Conservation (phyloP, 805 yeast genomes). For the Barnettozyma vustinii region DNA sequence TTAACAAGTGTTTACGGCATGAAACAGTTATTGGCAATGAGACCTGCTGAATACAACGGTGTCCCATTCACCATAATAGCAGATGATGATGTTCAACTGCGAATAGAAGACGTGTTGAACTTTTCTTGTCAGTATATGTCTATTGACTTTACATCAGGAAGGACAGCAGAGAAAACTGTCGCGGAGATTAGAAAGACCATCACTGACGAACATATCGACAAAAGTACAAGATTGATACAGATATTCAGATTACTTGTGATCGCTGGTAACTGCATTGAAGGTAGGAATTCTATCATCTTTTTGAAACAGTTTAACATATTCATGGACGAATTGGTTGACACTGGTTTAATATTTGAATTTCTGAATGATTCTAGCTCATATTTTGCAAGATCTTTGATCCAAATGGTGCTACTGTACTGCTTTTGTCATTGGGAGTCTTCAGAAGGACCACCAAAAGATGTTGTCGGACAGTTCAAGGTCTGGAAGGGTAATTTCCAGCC, state of each 20-base stretch:
- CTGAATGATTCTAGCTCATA: slow-evolving; percentile 21
- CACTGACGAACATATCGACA: slow-evolving; percentile 14
- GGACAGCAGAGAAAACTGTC: slow-evolving; percentile 25
- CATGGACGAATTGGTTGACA: slow-evolving; percentile 36
- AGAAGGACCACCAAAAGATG: slow-evolving; percentile 12
- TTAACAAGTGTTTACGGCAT: slow-evolving; percentile 12
- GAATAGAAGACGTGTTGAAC: slow-evolving; percentile 3
- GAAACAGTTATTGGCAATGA: slow-evolving; percentile 14
- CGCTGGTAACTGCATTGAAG: slow-evolving; percentile 27
- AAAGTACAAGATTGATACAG: slow-evolving; percentile 25
- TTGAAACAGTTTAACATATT: slow-evolving; percentile 33
- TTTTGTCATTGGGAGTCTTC: slow-evolving; percentile 40
- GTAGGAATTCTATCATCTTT: slow-evolving; percentile 34
- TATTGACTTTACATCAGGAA: slow-evolving; percentile 20
- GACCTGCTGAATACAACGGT: slow-evolving; percentile 16
- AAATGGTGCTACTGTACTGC: slow-evolving; percentile 39
- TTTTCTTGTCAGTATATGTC: slow-evolving; percentile 10
- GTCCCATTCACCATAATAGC: slow-evolving; percentile 9
- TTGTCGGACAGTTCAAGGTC: slow-evolving; percentile 22
- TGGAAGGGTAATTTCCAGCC: slow-evolving; percentile 32
- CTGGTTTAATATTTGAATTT: slow-evolving; percentile 30
- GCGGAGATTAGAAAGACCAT: slow-evolving; percentile 18
- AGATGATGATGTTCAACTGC: neutral
- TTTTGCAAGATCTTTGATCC: slow-evolving; percentile 31
- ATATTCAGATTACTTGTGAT: slow-evolving; percentile 30